Evolutionary conservation across 257 asterid species (phyloP).

Genomic region (Leonotis leonurus): DNA sequence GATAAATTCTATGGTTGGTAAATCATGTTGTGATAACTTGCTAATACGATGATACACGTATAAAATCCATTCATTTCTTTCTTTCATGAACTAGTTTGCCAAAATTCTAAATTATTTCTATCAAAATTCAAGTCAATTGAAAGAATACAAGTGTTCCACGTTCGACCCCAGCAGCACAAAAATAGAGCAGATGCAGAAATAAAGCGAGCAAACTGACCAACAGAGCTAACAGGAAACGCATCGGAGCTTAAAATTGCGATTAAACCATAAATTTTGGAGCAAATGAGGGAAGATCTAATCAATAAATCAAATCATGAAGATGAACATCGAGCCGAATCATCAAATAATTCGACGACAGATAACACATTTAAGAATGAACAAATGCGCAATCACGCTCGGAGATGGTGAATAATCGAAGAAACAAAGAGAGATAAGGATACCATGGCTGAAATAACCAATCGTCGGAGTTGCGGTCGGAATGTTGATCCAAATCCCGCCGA

Average conservation of each 20-base stretch:
- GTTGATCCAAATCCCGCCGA: slow-evolving; percentile 15
- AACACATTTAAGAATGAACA: not conserved
- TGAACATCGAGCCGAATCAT: slow-evolving; percentile 1
- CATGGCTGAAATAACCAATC: slow-evolving; percentile 17
- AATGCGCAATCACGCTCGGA: not conserved
- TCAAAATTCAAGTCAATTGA: not conserved
- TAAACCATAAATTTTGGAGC: not conserved
- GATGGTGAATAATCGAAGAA: not conserved
- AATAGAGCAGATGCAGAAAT: slow-evolving; percentile 7
- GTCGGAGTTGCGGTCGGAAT: slow-evolving; percentile 10
- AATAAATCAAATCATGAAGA: not conserved
- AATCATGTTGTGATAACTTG: not conserved
- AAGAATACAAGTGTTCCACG: not conserved
- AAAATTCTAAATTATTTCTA: not conserved
- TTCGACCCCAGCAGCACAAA: slow-evolving; percentile 5
- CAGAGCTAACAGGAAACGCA: not conserved
- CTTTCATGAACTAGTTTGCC: not conserved
- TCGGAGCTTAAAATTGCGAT: slow-evolving; percentile 6
- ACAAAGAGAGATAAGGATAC: slow-evolving; percentile 5
- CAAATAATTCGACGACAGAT: slow-evolving; percentile 5
- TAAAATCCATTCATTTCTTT: not conserved
- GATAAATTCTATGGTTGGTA: not conserved
- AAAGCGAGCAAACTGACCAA: slow-evolving; percentile 2
- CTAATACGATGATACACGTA: not conserved
- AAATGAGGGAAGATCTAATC: slow-evolving; percentile 17